phyloP scores from a whole-genome alignment of 495 filamentous ascomycete species.

The Penicillium robsamsonii region DNA sequence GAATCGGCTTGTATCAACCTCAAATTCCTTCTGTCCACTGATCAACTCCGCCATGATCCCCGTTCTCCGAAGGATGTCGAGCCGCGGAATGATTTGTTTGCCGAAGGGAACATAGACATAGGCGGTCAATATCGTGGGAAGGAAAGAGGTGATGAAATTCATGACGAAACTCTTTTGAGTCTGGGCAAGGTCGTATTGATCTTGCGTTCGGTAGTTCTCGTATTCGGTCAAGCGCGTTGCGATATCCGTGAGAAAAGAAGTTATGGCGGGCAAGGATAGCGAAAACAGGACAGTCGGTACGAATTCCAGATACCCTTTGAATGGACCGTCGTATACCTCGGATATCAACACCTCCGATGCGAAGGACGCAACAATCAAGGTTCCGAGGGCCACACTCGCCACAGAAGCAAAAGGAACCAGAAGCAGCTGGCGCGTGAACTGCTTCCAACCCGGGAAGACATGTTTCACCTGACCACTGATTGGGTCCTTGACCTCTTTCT shows the following conservation, averaged over 20 bases:
- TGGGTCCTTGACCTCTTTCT: conserved; percentile 71
- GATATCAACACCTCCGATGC: conserved; percentile 90
- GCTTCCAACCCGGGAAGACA: conserved; percentile 72
- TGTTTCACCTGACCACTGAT: conserved; percentile 76
- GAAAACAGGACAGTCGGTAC: conserved; percentile 82
- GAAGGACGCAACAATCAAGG: conserved; percentile 79
- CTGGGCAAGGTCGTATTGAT: conserved; percentile 75
- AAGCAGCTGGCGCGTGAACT: conserved; percentile 72
- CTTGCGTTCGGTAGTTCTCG: conserved; percentile 89
- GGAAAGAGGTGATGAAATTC: conserved; percentile 94
- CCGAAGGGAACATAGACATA: conserved; percentile 97
- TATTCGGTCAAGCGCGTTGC: conserved; percentile 75
- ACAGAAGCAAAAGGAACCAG: conserved; percentile 83
- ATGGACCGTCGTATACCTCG: conserved; percentile 84
- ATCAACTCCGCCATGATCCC: conserved; percentile 25
- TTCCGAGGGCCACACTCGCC: conserved; percentile 68
- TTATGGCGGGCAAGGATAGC: conserved; percentile 70
- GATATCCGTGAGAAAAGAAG: conserved; percentile 66
- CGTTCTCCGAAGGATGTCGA: conserved; percentile 67
- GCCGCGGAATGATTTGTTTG: conserved; percentile 72
- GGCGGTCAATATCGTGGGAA: conserved; percentile 86
- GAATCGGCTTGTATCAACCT: conserved; percentile 76
- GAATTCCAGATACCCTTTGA: conserved; percentile 80
- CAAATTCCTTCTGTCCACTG: conserved; percentile 46
- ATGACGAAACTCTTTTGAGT: conserved; percentile 90